Evolutionary conservation across 2,329 filamentous ascomycete genomes (phyloP), one percentile per base, ranked within the genome.

Genomic region (Mollisia scopiformis): DNA sequence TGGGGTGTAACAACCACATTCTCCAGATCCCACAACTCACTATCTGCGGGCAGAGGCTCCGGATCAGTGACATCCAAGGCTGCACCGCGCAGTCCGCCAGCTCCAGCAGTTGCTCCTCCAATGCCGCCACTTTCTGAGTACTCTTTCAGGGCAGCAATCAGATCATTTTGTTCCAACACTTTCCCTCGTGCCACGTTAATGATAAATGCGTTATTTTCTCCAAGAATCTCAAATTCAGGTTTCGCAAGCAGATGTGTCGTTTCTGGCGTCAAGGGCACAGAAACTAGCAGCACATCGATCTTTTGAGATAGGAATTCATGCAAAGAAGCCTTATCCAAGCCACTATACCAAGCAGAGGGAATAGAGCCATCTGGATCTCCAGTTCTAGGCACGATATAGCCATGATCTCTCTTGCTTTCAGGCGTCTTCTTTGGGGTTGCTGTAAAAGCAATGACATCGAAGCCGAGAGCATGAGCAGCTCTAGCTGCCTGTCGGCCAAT

Each of bases 31-130:
- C 90, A 94, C 54, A 94, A 75, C 64, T 84, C 82, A 70, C 90
- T 85, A 4, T 88, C 84, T 2, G 80, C 75, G 0, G 90, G 89
- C 64, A 94, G 73, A 0, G 91, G 91, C 73, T 94, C 91, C 0
- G 91, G 91, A 62, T 93, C 90, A 1, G 90, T 90, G 1, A 94
- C 91, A 93, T 89, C 87, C 47, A 89, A 74, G 2, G 85, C 85
- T 0, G 87, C 87, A 25, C 86, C 86, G 16, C 78, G 72, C 25
- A 90, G 72, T 6, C 80, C 77, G 0, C 79, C 80, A 2, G 64
- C 64, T 49, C 46, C 46, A 23, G 8, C 46, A 19, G 46, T 49
- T 49, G 46, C 46, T 49, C 19, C 46, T 49, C 53, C 53, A 30
- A 37, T 43, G 30, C 1, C 35, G 39, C 53, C 53, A 49, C 46